A percentile compares a stretch with the other conserved stretches of the same genome.
Conservation (phyloP, 2,329 filamentous ascomycete genomes). For the Botrytis elliptica region DNA sequence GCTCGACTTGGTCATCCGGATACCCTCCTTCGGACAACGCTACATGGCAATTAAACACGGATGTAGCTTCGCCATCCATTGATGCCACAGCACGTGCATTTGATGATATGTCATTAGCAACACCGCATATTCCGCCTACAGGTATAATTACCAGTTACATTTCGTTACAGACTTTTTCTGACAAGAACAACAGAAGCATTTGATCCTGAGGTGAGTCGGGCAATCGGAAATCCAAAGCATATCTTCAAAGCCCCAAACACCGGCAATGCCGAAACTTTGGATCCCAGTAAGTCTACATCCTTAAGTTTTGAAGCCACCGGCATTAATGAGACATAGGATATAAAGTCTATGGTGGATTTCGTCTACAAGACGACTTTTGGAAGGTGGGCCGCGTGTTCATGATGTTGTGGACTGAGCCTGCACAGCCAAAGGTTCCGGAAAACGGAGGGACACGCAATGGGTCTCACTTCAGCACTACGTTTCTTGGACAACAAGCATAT, state of each 20-base stretch:
- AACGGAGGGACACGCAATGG: constrained; percentile 18
- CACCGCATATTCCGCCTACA: neutral
- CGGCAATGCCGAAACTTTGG: neutral
- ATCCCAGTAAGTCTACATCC: neutral
- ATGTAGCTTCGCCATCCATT: neutral
- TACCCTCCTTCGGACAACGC: neutral
- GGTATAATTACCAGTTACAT: neutral
- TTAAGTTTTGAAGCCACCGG: neutral
- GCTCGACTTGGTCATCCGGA: neutral
- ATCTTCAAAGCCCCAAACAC: neutral
- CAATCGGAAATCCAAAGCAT: neutral
- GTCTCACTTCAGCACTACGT: constrained; percentile 21
- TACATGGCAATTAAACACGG: neutral
- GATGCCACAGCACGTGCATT: neutral
- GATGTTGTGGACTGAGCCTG: constrained; percentile 35
- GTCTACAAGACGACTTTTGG: constrained; percentile 22
- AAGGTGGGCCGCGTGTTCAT: constrained; percentile 33
- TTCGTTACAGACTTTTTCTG: neutral
- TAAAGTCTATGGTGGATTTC: neutral
- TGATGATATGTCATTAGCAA: neutral
- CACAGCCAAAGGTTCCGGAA: neutral
- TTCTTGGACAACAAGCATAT: constrained; percentile 24
- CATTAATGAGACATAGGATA: neutral
- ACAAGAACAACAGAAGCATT: neutral
- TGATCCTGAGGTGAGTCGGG: neutral